Conservation (phyloP, 768 basidiomycete genomes). For the Pisolithus orientalis region DNA sequence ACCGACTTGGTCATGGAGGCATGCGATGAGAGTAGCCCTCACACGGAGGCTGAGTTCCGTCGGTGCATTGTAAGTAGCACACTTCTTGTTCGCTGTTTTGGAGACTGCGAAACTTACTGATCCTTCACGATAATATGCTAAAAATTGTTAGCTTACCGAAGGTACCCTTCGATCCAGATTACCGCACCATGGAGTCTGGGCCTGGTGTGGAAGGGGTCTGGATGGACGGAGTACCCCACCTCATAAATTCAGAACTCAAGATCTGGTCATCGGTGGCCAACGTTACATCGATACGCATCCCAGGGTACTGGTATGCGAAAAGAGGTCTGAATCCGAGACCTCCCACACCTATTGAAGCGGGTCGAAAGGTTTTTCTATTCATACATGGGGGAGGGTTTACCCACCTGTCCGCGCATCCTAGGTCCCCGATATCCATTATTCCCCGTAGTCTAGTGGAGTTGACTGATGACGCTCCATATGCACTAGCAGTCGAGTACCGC, state of each 20-base stretch:
- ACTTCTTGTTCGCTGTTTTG: not conserved
- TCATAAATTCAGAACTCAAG: slow-evolving; percentile 26
- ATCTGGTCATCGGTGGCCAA: slow-evolving; percentile 25
- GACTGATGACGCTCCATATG: slow-evolving; percentile 37
- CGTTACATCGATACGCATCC: slow-evolving; percentile 38
- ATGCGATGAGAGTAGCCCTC: not conserved
- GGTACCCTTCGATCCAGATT: slow-evolving; percentile 4
- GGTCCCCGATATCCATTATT: slow-evolving; percentile 39
- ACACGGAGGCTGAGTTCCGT: not conserved
- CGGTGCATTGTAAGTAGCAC: not conserved
- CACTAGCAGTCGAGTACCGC: slow-evolving; percentile 68
- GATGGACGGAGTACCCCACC: slow-evolving; percentile 27
- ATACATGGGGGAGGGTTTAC: slow-evolving; percentile 63
- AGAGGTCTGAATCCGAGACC: slow-evolving; percentile 30
- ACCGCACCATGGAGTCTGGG: slow-evolving; percentile 7
- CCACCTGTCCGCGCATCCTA: slow-evolving; percentile 51
- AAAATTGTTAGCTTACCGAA: not conserved
- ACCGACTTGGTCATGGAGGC: not conserved
- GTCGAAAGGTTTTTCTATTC: slow-evolving; percentile 53
- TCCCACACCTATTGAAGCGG: slow-evolving; percentile 32
- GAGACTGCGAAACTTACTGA: not conserved
- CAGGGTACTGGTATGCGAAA: slow-evolving; percentile 54
- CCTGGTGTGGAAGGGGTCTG: slow-evolving; percentile 20
- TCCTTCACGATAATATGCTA: not conserved
- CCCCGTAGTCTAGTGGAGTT: slow-evolving; percentile 42